A percentile compares a stretch with the other conserved stretches of the same genome.
Conservation (phyloP, 1,139 yeast genomes). For the Magnusiomyces ingens region DNA sequence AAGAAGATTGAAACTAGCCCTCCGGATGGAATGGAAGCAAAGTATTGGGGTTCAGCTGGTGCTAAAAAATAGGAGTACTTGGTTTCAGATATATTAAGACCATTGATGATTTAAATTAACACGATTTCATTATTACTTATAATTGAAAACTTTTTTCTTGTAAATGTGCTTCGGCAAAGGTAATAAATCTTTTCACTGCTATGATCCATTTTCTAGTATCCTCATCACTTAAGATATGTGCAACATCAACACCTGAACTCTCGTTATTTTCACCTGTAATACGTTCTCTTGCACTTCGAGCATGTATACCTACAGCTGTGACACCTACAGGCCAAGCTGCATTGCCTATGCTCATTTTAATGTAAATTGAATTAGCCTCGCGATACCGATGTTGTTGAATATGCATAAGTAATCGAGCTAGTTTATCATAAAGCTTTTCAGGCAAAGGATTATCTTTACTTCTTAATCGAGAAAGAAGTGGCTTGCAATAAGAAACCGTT, state of each 20-base stretch:
- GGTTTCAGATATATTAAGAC: neutral
- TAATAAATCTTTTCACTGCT: slow-evolving; percentile 62
- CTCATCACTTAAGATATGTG: slow-evolving; percentile 78
- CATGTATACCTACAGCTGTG: slow-evolving; percentile 71
- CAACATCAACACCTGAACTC: slow-evolving; percentile 30
- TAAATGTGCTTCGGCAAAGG: slow-evolving; percentile 41
- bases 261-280: slow-evolving; percentile 33
- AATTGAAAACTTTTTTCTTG: slow-evolving; percentile 9
- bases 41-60: slow-evolving; percentile 27
- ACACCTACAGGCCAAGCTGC: slow-evolving; percentile 95
- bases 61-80: neutral
- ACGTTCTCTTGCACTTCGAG: slow-evolving; percentile 51
- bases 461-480: slow-evolving; percentile 54
- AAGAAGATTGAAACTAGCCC: slow-evolving; percentile 65
- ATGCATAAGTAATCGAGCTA: slow-evolving; percentile 55
- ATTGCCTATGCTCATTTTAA: slow-evolving; percentile 76
- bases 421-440: slow-evolving; percentile 45
- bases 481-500: slow-evolving; percentile 55
- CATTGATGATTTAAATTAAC: neutral
- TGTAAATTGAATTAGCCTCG: slow-evolving; percentile 62
- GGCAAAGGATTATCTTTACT: slow-evolving; percentile 35
- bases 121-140: neutral
- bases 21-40: slow-evolving; percentile 52
- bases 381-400: slow-evolving; percentile 49
- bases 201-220: slow-evolving; percentile 69